Conservation (phyloP, 768 basidiomycete genomes). For the Boletus sensibilis region DNA sequence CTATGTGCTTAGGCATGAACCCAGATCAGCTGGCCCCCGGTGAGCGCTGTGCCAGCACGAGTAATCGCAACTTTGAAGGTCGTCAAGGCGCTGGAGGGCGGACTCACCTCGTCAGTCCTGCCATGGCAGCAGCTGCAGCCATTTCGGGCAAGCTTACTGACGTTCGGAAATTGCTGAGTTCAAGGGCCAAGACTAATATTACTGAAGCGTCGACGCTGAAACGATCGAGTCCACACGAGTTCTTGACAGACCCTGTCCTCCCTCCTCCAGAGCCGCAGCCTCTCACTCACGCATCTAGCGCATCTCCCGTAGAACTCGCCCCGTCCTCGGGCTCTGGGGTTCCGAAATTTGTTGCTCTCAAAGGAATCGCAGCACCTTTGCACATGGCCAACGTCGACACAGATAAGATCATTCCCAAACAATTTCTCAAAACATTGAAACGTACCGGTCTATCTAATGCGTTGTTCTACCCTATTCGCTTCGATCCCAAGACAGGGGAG, state of each 20-base stretch:
- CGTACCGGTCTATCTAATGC: conserved; percentile 84
- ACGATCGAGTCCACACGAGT: conserved; percentile 67
- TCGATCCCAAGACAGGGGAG: conserved; percentile 72
- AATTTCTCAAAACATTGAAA: conserved; percentile 90
- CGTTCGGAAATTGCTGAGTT: conserved; percentile 71
- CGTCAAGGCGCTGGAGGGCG: conserved; percentile 87
- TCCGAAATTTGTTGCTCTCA: conserved; percentile 65
- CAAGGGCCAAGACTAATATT: conserved; percentile 38
- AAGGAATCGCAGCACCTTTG: conserved; percentile 77
- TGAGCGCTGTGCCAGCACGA: conserved; percentile 86
- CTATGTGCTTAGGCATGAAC: conserved; percentile 97
- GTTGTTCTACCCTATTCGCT: conserved; percentile 79
- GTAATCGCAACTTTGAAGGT: conserved; percentile 92
- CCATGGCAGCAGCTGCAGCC: conserved; percentile 91
- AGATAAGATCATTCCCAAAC: conserved; percentile 93
- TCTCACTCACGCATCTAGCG: conserved; percentile 33
- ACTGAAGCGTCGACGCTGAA: conserved; percentile 60
- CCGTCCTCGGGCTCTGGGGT: conserved; percentile 47
- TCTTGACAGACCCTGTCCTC: conserved; percentile 67
- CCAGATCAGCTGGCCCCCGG: conserved; percentile 84
- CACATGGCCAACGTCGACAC: conserved; percentile 87
- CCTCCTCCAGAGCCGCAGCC: conserved; percentile 52
- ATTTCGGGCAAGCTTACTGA: conserved; percentile 83
- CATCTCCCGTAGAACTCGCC: conserved; percentile 35
- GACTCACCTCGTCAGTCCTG: conserved; percentile 86